These are phyloP conservation scores for Pyrus hybrid DNA, from an alignment of 331 rosid species.

Conservation along the genomic window DNA sequence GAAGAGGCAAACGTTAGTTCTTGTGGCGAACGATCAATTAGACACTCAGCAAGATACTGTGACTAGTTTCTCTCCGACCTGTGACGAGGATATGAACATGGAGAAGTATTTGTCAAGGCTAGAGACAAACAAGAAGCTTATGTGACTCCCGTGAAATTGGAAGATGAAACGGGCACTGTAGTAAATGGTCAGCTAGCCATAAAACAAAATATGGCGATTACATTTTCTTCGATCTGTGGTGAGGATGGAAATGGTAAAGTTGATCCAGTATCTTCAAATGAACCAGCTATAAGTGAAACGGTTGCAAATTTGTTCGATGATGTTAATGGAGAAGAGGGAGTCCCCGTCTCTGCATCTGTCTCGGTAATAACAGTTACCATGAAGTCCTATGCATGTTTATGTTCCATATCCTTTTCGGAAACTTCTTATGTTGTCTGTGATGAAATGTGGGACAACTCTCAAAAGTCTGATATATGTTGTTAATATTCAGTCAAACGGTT, in stretches of 20 bases:
- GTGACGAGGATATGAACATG: conserved; percentile 19
- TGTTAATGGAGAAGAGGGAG: no score
- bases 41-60: conserved; percentile 19
- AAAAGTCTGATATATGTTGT: conserved; percentile 18
- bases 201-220: no score
- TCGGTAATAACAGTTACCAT: background rate
- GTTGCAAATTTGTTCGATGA: no score
- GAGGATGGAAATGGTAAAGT: no score
- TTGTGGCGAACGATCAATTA: conserved; percentile 16
- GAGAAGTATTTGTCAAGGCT: background rate
- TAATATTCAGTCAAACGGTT: conserved; percentile 41
- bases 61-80: conserved; percentile 7
- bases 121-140: background rate
- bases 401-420: background rate
- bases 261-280: no score
- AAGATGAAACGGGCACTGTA: background rate
- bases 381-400: background rate
- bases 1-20: conserved; percentile 16
- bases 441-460: no score
- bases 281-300: no score
- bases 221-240: no score
- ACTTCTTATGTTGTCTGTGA: conserved; percentile 20
- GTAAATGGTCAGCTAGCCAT: background rate
- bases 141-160: background rate
- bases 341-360: background rate